These are phyloP conservation scores for Sorghum bicolor DNA, from an alignment of 176 grass and related monocot genomes.

Conservation along the genomic window DNA sequence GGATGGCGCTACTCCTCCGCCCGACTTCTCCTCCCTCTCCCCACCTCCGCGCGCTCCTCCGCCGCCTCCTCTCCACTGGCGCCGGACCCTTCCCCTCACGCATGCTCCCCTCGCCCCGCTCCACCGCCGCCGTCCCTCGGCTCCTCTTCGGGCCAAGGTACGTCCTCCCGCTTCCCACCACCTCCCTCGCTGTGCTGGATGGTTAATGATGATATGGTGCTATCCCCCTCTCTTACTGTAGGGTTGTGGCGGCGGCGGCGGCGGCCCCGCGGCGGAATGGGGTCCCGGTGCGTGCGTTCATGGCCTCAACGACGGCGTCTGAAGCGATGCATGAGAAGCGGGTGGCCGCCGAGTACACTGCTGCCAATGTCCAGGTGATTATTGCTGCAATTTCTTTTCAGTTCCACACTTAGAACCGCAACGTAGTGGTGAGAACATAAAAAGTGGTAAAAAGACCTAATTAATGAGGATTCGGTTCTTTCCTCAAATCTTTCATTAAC, in stretches of 20 bases:
- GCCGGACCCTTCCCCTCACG: conserved; percentile 19
- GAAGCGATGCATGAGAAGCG: conserved; percentile 71
- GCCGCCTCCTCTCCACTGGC: conserved; percentile 50
- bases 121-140: conserved; percentile 25
- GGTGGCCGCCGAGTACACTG: conserved; percentile 54
- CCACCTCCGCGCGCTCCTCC: conserved; percentile 51
- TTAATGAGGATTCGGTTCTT: not conserved
- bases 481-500: not conserved
- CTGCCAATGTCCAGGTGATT: conserved; percentile 88
- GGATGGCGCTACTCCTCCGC: conserved; percentile 68
- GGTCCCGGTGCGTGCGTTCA: conserved; percentile 60
- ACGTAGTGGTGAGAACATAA: not conserved
- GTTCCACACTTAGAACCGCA: not conserved
- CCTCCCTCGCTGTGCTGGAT: not conserved
- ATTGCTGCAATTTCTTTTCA: not conserved
- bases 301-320: conserved; percentile 56
- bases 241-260: conserved; percentile 24
- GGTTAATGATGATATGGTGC: not conserved
- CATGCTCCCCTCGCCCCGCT: conserved; percentile 10
- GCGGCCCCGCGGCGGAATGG: conserved; percentile 15
- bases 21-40: conserved; percentile 37
- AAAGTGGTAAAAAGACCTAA: not conserved
- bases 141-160: conserved; percentile 53
- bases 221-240: not conserved
- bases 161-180: not conserved